These are phyloP conservation scores for Globisporangium uncinulatum DNA, from an alignment of 352 stramenopile species.

Conservation along the genomic window DNA sequence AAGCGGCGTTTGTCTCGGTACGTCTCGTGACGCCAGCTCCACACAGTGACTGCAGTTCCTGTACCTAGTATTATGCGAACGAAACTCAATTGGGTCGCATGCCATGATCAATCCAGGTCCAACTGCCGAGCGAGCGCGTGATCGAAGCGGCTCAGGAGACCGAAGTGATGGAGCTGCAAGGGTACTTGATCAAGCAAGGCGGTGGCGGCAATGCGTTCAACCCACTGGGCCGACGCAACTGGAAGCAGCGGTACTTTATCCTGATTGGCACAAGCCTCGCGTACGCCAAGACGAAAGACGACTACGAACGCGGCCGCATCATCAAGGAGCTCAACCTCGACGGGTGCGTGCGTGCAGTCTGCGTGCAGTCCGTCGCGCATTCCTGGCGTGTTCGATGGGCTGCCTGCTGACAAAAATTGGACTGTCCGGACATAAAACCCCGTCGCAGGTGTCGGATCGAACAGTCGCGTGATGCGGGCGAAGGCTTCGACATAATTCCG, in stretches of 20 bases:
- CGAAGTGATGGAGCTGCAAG: slow-evolving; percentile 59
- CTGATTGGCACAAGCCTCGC: slow-evolving; percentile 60
- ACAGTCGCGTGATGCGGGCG: slow-evolving; percentile 62
- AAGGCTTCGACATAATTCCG: slow-evolving; percentile 82
- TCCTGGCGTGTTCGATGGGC: too few species aligned
- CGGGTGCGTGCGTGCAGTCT: slow-evolving; percentile 32
- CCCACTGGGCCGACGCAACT: slow-evolving; percentile 75
- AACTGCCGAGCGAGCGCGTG: slow-evolving; percentile 74
- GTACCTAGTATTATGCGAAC: too few species aligned
- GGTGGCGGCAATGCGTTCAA: slow-evolving; percentile 74
- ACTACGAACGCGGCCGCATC: slow-evolving; percentile 82
- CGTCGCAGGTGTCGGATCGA: slow-evolving; percentile 56
- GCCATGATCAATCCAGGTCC: slow-evolving; percentile 24
- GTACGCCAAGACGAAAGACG: slow-evolving; percentile 83
- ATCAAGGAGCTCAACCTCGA: slow-evolving; percentile 80
- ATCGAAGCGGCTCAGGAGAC: slow-evolving; percentile 73
- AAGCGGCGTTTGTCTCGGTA: slow-evolving; percentile 76
- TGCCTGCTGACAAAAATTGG: too few species aligned
- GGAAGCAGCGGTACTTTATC: slow-evolving; percentile 88
- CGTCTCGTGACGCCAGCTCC: slow-evolving; percentile 3
- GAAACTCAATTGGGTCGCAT: too few species aligned
- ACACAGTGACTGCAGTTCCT: not conserved
- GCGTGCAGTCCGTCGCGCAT: not conserved
- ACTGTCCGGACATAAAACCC: too few species aligned
- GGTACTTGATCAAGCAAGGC: slow-evolving; percentile 85